Evolutionary conservation across 2,329 filamentous ascomycete species (phyloP).

Genomic region (Mycosphaerella arachidis): DNA sequence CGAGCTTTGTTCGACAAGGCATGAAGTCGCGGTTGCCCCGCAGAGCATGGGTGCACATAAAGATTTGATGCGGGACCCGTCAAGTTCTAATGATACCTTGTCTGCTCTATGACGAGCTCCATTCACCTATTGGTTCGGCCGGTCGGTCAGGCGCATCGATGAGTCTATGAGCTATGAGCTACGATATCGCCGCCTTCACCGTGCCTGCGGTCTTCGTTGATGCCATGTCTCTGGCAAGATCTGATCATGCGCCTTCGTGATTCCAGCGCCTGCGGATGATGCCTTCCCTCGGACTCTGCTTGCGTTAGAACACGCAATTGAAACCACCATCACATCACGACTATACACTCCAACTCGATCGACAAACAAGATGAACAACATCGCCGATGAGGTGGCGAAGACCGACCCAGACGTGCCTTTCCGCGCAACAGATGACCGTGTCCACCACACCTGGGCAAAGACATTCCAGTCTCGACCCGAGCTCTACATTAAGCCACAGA

Average conservation of each 20-base stretch:
- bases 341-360: no score
- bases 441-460: constrained; percentile 89
- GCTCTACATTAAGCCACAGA: constrained; percentile 81
- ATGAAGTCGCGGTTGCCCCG: no score
- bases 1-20: background rate
- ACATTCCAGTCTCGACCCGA: constrained; percentile 88
- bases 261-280: background rate
- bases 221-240: background rate
- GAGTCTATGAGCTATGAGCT: no score
- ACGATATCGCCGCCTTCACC: background rate
- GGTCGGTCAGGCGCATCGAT: no score
- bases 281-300: background rate
- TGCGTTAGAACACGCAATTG: background rate
- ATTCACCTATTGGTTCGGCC: no score
- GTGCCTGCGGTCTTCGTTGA: background rate
- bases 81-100: background rate
- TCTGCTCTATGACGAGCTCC: background rate
- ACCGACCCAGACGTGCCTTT: constrained; percentile 66
- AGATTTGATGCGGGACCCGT: background rate
- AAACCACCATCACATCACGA: background rate
- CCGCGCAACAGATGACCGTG: constrained; percentile 65
- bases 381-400: constrained; percentile 48
- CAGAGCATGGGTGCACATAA: no score
- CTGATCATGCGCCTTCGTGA: background rate
- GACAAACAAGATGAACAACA: constrained; percentile 14